Base-by-base conservation (phyloP, 805 yeast species). In the Myxozyma vanderwaltii region DNA sequence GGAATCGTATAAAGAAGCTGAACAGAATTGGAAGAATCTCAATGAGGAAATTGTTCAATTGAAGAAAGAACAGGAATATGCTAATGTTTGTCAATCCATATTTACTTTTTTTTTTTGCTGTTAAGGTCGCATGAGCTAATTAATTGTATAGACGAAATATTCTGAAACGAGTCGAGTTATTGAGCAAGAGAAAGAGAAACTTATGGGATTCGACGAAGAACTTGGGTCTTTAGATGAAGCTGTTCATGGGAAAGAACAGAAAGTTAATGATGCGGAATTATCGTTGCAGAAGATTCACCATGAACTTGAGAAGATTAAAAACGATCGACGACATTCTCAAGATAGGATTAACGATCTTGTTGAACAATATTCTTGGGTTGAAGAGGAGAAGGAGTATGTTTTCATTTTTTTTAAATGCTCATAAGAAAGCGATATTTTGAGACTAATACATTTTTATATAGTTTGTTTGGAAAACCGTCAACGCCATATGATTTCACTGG, bases 131-230 rank as follows among this genome's bases (percentile, higher is more conserved):
- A n/a, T n/a, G n/a, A 35, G 40, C 40, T 47, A 31, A 33, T n/a
- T 7, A 29, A 12, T 6, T 5, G 12, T 41, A 8, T 27, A 59
- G 61, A 23, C 17, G 10, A 45, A 39, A 26, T 41, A 62, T 24
- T 15, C 51, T 19, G 56, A 59, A 27, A 50, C 56, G 7, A 53
- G 58, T 15, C 48, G 49, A 23, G 44, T 40, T 5, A 46, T 62
- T 12, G 64, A 62, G 41, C 45, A 40, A 10, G 65, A 89, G 71
- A 82, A 79, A 66, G 78, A 82, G 10, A 81, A 80, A 58, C 74
- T 87, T 51, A 66, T 84, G 47, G 91, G 91, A 1, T 77, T 89
- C 41, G 86, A 87, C 69, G 94, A 87, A 59, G 97, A 91, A 71
- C 76, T 90, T 41, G 78, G 77, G 27, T 91, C 86, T 49, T 70